A percentile compares a stretch with the other conserved stretches of the same genome.
phyloP scores from a whole-genome alignment of 441 rosid genomes.

The Jatropha podagrica region DNA sequence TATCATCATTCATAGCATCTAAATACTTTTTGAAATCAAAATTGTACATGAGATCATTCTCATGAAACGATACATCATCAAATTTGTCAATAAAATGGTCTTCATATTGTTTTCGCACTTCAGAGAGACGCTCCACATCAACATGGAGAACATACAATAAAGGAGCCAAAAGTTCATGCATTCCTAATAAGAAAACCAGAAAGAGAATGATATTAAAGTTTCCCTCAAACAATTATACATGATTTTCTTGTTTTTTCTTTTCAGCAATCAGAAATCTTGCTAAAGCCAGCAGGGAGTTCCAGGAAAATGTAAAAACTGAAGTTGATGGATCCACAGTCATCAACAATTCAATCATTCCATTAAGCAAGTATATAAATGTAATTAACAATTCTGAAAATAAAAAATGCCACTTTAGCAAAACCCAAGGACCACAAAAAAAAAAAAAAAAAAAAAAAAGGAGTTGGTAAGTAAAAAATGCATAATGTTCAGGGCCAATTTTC shows the following conservation, averaged over 20 bases:
- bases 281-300: not conserved
- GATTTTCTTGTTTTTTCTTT: not conserved
- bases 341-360: not conserved
- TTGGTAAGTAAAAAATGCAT: not conserved
- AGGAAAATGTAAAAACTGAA: not conserved
- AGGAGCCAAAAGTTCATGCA: conserved; percentile 99
- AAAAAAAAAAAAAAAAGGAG: not conserved
- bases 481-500: not conserved
- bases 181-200: conserved; percentile 46
- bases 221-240: not conserved
- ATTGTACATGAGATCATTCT: conserved; percentile 66
- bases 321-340: not conserved
- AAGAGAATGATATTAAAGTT: conserved; percentile 15
- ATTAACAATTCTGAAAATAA: not conserved
- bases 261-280: not conserved
- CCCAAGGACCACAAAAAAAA: too few species aligned
- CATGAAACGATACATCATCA: conserved; percentile 72
- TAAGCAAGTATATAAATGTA: not conserved
- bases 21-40: conserved; percentile 72
- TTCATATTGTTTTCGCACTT: conserved; percentile 79
- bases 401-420: not conserved
- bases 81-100: conserved; percentile 87
- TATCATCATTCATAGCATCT: conserved; percentile 64
- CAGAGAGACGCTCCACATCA: conserved; percentile 68
- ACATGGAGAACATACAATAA: conserved; percentile 87